These are phyloP conservation scores for Carex kokanica DNA, from an alignment of 176 grass and related monocot species.

Conservation along the genomic window DNA sequence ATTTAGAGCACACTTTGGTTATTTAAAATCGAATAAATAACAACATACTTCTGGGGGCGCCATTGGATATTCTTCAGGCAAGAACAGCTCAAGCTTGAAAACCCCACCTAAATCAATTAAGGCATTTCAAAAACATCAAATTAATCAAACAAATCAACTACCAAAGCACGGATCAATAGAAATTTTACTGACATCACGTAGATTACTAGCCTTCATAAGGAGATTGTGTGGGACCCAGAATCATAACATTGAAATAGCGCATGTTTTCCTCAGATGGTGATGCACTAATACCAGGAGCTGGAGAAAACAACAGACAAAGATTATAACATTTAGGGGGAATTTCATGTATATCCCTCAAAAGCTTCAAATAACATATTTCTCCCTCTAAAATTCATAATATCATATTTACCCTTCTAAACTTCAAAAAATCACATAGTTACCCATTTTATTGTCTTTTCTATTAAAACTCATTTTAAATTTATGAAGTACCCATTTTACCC, in stretches of 20 bases:
- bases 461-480: too few relatives aligned
- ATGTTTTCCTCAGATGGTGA: constrained; percentile 96
- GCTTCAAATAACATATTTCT: too few relatives aligned
- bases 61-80: constrained; percentile 99
- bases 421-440: too few relatives aligned
- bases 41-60: constrained; percentile 76
- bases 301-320: constrained; percentile 9
- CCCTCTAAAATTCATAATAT: too few relatives aligned
- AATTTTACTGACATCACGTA: not conserved
- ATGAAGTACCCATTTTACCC: too few relatives aligned
- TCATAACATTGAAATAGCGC: constrained; percentile 99
- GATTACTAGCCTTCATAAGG: constrained; percentile 57
- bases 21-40: not conserved
- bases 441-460: too few relatives aligned
- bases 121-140: constrained; percentile 8
- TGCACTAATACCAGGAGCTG: constrained; percentile 94
- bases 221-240: constrained; percentile 87
- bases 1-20: not conserved
- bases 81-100: constrained; percentile 95
- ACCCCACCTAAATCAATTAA: constrained; percentile 44
- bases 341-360: too few relatives aligned
- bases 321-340: not conserved
- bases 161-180: not conserved
- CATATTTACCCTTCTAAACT: too few relatives aligned
- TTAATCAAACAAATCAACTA: constrained; percentile 30